Conservation (phyloP, 140 eudicot species). For the Ambrosia hybrid region DNA sequence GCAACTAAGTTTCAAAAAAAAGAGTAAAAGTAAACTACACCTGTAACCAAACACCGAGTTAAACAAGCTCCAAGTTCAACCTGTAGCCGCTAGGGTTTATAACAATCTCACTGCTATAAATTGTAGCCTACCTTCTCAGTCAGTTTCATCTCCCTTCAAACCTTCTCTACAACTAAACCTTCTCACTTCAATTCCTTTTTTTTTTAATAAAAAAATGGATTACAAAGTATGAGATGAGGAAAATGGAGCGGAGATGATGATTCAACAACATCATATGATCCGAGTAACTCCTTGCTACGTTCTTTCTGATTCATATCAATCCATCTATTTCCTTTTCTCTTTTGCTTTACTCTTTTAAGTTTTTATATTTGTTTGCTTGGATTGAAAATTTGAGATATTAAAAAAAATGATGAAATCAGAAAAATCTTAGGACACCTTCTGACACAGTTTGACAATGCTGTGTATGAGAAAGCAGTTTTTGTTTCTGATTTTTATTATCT, state of each 20-base stretch:
- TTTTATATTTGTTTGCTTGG: conserved; percentile 8
- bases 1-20: no score
- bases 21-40: conserved; percentile 3
- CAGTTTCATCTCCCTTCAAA: no score
- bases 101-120: not conserved
- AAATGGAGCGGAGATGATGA: conserved; percentile 51
- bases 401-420: conserved; percentile 50
- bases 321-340: not conserved
- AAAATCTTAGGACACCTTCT: conserved; percentile 82
- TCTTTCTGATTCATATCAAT: conserved; percentile 59
- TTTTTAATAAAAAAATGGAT: not conserved
- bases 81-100: conserved; percentile 32
- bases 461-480: conserved; percentile 54
- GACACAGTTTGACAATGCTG: conserved; percentile 69
- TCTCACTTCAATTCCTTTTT: no score
- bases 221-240: conserved; percentile 40
- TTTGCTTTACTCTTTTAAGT: not conserved
- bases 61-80: not conserved
- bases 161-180: no score
- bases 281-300: conserved; percentile 63
- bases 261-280: conserved; percentile 37
- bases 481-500: conserved; percentile 46
- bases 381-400: not conserved
- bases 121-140: not conserved
- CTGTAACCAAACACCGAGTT: conserved; percentile 25